Evolutionary conservation across 495 filamentous ascomycete species (phyloP), one percentile per base, ranked within the genome.

Genomic region (Hypoxylon rickii): DNA sequence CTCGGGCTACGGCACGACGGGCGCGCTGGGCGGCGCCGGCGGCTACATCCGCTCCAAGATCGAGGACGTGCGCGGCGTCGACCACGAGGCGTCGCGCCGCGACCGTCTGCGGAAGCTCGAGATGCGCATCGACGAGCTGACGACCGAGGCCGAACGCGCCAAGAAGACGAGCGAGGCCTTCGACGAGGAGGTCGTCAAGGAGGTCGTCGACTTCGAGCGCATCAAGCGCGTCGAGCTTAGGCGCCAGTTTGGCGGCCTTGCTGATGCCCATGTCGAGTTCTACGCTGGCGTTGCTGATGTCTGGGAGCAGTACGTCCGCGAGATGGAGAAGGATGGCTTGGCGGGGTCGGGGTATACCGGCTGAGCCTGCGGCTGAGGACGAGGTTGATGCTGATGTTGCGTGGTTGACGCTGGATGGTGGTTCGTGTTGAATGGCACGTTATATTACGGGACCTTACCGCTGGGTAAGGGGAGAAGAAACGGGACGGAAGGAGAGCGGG

Each of bases 181-280:
- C 58, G 94, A 95, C 70, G 91, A 96, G 62, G 90, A 97, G 73
- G 92, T 96, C 17, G 85, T 97, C 6, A 86, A 86, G 42, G 94
- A 98, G 76, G 89, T 96, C 1, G 83, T 78, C 11, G 92, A 96
- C 68, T 98, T 98, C 69, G 94, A 97, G 75, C 83, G 92, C 36
- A 96, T 97, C 80, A 98, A 98, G 74, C 84, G 88, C 20, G 79
- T 88, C 45, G 94, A 98, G 77, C 93, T 98, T 70, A 89, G 89
- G 63, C 84, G 89, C 59, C 91, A 91, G 43, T 78, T 97, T 55
- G 89, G 89, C 10, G 83, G 80, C 19, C 74, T 97, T 37, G 91
- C 92, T 7, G 89, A 91, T 60, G 84, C 88, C 38, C 90, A 98
- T 67, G 86, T 95, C 53, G 83, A 86, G 7, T 97, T 96, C 64